phyloP scores from a whole-genome alignment of 345 rosid species.

The Populus alba region DNA sequence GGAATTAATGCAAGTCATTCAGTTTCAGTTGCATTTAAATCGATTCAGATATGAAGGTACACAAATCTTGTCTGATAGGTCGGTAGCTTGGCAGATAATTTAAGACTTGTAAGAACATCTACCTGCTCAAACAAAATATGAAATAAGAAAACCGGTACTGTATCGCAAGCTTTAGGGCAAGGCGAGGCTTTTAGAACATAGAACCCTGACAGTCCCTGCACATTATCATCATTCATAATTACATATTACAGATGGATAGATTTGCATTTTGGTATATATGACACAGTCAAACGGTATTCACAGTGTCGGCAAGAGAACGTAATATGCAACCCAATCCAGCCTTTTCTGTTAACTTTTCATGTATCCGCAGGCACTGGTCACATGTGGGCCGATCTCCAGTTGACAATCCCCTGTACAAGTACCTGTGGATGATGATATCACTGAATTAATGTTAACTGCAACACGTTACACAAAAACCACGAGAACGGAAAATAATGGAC shows the following conservation, averaged over 20 bases:
- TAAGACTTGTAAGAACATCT: not conserved
- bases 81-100: not conserved
- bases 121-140: not conserved
- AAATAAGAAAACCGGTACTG: not conserved
- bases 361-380: conserved; percentile 83
- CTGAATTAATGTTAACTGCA: not conserved
- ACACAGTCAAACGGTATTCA: conserved; percentile 58
- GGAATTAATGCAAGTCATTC: not conserved
- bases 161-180: not conserved
- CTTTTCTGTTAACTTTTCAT: conserved; percentile 79
- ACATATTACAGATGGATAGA: not conserved
- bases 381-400: conserved; percentile 92
- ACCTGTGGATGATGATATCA: conserved; percentile 38
- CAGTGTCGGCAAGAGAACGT: conserved; percentile 76
- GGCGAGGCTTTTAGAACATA: not conserved
- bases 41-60: not conserved
- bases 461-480: not conserved
- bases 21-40: not conserved
- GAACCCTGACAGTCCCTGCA: not conserved
- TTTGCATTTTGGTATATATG: not conserved
- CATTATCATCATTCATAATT: not conserved
- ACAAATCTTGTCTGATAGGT: not conserved
- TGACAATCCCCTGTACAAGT: conserved; percentile 81
- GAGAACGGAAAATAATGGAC: not conserved
- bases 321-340: conserved; percentile 92